phyloP scores from a whole-genome alignment of 1,139 yeast species.

The Hansenula anomala region DNA sequence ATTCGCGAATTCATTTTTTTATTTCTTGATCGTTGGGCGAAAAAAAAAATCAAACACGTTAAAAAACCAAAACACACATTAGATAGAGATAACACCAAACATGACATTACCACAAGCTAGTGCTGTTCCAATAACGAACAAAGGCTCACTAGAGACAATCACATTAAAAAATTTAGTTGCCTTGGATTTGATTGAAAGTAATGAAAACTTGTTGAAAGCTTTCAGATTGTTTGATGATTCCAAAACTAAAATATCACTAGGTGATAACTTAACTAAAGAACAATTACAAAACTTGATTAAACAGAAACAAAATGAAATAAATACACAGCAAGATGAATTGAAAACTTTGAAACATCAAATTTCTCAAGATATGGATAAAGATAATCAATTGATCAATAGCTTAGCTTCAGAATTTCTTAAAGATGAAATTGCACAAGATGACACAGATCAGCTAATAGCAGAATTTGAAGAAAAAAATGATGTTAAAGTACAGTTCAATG shows the following conservation, averaged over 20 bases:
- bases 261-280: background rate
- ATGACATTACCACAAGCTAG: constrained; percentile 20
- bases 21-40: background rate
- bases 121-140: constrained; percentile 12
- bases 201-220: constrained; percentile 17
- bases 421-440: constrained; percentile 11
- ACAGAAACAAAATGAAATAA: constrained; percentile 2
- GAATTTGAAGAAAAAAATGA: constrained; percentile 13
- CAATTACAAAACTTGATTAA: constrained; percentile 7
- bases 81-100: too few relatives aligned
- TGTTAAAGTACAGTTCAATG: constrained; percentile 9
- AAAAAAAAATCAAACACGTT: background rate
- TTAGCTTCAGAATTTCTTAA: constrained; percentile 15
- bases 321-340: constrained; percentile 5
- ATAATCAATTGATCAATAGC: constrained; percentile 8
- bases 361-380: background rate
- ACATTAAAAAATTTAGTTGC: constrained; percentile 22
- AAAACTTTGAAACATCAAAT: constrained; percentile 7
- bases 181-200: constrained; percentile 19
- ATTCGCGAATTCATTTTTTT: background rate
- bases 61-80: background rate
- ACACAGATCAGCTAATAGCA: constrained; percentile 10
- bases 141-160: constrained; percentile 15
- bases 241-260: constrained; percentile 2
- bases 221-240: constrained; percentile 18